Base-by-base conservation (phyloP, 2,329 filamentous ascomycete genomes). In the Cadophora sp. region DNA sequence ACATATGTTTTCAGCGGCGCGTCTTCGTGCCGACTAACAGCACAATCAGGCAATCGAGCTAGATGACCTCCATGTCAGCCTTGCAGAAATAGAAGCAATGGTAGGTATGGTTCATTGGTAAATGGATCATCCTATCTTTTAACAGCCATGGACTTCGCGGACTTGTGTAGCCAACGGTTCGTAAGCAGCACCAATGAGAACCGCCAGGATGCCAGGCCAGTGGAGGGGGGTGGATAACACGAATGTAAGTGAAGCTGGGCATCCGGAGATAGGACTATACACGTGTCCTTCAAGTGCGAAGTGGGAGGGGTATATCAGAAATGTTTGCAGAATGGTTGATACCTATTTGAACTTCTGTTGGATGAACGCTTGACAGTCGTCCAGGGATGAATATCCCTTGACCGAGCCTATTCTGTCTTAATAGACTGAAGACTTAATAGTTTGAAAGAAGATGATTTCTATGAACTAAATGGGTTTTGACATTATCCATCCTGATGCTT, bases 131-230 rank as follows among this genome's bases (percentile, higher is more conserved):
- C 16, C 6, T 22, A 14, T 36, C 18, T 20, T 5, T 30, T 4
- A 24, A 20, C 24, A 41, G 18, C 53, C n/a, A 11, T 43, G 55
- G 36, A 58, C 16, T 24, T 39, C 16, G 20, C 55, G 33, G 55
- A 58, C 9, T 58, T 43, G 20, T 43, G n/a, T 9, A 58, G 9
- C 36, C 22, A 30, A 43, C 24, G n/a, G 20, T 43, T 24, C 14
- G 55, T 43, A 58, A 58, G 55, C 20, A 58, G 11, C n/a, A 41
- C 55, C 55, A 58, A 58, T 58, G 13, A 41, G 1, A 58, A 24
- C 14, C 7, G 41, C 3, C 16, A 18, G n/a, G 45, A n/a, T 22
- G 24, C 9, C n/a, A 24, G 20, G n/a, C 11, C 4, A n/a, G 45
- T 20, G 45, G n/a, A n/a, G 45, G 4, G 20, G 45, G n/a, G 4